phyloP scores from a whole-genome alignment of 495 filamentous ascomycete genomes.

The Penicillium cosmopolitanum region DNA sequence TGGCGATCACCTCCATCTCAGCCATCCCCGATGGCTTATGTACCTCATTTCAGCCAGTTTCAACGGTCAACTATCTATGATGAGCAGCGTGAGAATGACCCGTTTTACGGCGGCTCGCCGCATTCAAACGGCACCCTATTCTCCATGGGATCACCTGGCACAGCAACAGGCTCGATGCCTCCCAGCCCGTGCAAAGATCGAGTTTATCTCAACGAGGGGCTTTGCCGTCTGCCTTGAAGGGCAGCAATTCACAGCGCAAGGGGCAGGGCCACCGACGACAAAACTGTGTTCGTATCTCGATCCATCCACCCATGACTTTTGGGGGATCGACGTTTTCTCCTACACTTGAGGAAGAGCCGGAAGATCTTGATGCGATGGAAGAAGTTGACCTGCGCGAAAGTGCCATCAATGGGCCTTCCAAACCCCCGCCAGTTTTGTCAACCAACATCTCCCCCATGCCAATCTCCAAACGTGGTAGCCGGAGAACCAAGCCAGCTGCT shows the following conservation, averaged over 20 bases:
- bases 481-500: conserved; percentile 27
- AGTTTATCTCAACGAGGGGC: conserved; percentile 28
- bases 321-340: conserved; percentile 40
- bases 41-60: conserved; percentile 35
- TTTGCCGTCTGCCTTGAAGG: conserved; percentile 44
- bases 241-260: conserved; percentile 41
- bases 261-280: conserved; percentile 51
- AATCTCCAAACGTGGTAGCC: conserved; percentile 29
- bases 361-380: conserved; percentile 38
- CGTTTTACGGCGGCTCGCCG: conserved; percentile 33
- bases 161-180: conserved; percentile 17
- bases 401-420: conserved; percentile 21
- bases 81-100: conserved; percentile 32
- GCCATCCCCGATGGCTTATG: conserved; percentile 25
- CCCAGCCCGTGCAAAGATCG: conserved; percentile 30
- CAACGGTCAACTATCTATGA: conserved; percentile 34
- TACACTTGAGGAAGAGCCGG: conserved; percentile 44
- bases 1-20: conserved; percentile 26
- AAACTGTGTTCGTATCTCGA: conserved; percentile 55
- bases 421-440: conserved; percentile 13
- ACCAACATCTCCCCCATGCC: conserved; percentile 28
- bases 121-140: conserved; percentile 23
- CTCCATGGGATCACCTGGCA: conserved; percentile 24
- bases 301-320: conserved; percentile 47
- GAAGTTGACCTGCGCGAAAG: conserved; percentile 33